phyloP scores from a whole-genome alignment of 2,329 filamentous ascomycete species.

The Arthroderma sp. region DNA sequence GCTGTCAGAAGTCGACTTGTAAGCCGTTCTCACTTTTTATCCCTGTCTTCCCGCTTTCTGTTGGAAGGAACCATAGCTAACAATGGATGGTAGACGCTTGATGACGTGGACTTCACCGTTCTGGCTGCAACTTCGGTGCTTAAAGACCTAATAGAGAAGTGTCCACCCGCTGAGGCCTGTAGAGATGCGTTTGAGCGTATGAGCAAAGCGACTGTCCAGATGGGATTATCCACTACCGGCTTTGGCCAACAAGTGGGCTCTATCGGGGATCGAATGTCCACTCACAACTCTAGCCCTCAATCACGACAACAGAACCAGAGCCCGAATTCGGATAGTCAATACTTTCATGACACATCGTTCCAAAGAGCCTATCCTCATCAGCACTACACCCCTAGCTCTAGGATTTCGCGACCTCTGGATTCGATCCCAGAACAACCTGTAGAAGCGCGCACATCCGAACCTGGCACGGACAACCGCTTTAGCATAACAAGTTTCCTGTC shows the following conservation, averaged over 20 bases:
- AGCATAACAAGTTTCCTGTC: background rate
- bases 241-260: constrained; percentile 46
- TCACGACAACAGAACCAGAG: background rate
- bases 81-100: constrained; percentile 50
- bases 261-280: background rate
- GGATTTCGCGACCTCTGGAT: background rate
- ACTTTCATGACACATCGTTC: background rate
- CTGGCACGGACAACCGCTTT: background rate
- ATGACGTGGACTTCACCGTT: constrained; percentile 96
- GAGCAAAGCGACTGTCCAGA: constrained; percentile 87
- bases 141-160: constrained; percentile 83
- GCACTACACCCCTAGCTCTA: background rate
- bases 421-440: constrained; percentile 1
- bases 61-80: background rate
- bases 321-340: background rate
- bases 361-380: background rate
- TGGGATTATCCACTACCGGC: constrained; percentile 78
- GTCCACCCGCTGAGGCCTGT: constrained; percentile 86
- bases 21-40: constrained; percentile 30
- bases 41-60: constrained; percentile 9
- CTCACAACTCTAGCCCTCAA: background rate
- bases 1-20: constrained; percentile 75
- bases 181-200: constrained; percentile 90
- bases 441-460: background rate
- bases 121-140: constrained; percentile 87